Evolutionary conservation across 345 rosid species (phyloP).

Genomic region (Sisymbrium irio): DNA sequence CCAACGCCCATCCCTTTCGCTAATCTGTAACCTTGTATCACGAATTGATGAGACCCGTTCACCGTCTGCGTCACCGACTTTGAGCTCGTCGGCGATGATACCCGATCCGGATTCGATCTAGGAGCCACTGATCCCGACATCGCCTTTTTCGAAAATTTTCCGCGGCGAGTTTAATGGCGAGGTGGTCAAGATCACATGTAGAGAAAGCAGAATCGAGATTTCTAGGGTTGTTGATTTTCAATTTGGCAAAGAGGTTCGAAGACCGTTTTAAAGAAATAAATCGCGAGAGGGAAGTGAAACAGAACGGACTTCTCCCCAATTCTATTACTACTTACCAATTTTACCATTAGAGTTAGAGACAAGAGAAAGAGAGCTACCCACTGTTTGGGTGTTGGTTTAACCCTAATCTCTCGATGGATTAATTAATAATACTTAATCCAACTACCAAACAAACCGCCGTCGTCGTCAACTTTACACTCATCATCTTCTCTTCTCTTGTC

Average conservation of each 20-base stretch:
- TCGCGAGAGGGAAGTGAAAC: constrained; percentile 17
- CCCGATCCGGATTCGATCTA: constrained; percentile 32
- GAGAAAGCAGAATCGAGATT: not conserved
- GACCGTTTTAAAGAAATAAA: constrained; percentile 4
- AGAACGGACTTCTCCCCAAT: not conserved
- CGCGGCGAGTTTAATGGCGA: not conserved
- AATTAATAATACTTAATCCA: not conserved
- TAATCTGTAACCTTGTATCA: constrained; percentile 76
- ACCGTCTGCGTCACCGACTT: constrained; percentile 73
- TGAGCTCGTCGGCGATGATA: constrained; percentile 44
- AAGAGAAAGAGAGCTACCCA: not conserved
- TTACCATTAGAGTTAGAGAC: too few relatives aligned
- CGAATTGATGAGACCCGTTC: constrained; percentile 80
- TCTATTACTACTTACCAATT: not conserved
- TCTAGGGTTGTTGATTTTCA: constrained; percentile 32
- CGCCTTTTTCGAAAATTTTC: not conserved
- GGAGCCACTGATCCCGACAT: constrained; percentile 29
- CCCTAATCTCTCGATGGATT: not conserved
- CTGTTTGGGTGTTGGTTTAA: constrained; percentile 22
- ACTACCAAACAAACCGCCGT: constrained; percentile 22
- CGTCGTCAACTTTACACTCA: constrained; percentile 11
- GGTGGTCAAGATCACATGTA: not conserved
- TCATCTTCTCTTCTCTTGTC: not conserved
- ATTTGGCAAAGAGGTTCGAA: constrained; percentile 9
- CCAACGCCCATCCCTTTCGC: constrained; percentile 89